Conservation (phyloP, 2,329 filamentous ascomycete species). For the Trichophyton simii region DNA sequence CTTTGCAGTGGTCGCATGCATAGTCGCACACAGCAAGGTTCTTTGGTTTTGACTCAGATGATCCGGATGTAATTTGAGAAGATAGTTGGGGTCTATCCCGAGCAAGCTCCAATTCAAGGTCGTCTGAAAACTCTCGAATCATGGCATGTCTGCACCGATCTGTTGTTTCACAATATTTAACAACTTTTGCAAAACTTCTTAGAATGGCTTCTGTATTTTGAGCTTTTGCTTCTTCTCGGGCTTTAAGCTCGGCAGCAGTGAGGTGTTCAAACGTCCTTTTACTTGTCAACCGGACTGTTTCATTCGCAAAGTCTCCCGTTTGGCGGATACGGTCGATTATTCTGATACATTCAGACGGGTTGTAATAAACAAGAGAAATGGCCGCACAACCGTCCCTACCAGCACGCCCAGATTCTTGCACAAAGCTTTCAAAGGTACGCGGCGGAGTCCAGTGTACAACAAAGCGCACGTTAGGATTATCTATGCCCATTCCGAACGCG, state of each 20-base stretch:
- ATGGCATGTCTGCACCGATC: slow-evolving; percentile 59
- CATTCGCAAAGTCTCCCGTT: slow-evolving; percentile 28
- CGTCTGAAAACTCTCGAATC: slow-evolving; percentile 68
- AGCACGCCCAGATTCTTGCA: slow-evolving; percentile 86
- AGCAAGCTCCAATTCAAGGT: slow-evolving; percentile 33
- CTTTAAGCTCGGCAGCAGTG: slow-evolving; percentile 24
- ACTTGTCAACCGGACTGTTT: not conserved
- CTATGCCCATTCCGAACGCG: slow-evolving; percentile 95
- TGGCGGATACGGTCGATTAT: slow-evolving; percentile 43
- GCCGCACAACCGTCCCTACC: slow-evolving; percentile 75
- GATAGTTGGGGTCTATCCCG: slow-evolving; percentile 15
- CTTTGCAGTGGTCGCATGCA: slow-evolving; percentile 70
- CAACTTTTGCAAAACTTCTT: slow-evolving; percentile 54
- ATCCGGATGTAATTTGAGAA: slow-evolving; percentile 8
- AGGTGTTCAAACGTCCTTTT: slow-evolving; percentile 37
- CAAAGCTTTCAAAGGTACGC: slow-evolving; percentile 90
- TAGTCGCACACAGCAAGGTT: slow-evolving; percentile 49
- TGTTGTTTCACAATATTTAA: slow-evolving; percentile 70
- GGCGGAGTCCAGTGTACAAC: slow-evolving; percentile 90
- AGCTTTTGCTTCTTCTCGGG: slow-evolving; percentile 23
- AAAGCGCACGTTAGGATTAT: slow-evolving; percentile 88
- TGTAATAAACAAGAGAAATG: slow-evolving; percentile 83
- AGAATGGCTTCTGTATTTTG: slow-evolving; percentile 36
- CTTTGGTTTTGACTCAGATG: not conserved
- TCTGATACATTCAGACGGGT: slow-evolving; percentile 70